Conservation (phyloP, 768 basidiomycete species). For the Suillus subaureus region DNA sequence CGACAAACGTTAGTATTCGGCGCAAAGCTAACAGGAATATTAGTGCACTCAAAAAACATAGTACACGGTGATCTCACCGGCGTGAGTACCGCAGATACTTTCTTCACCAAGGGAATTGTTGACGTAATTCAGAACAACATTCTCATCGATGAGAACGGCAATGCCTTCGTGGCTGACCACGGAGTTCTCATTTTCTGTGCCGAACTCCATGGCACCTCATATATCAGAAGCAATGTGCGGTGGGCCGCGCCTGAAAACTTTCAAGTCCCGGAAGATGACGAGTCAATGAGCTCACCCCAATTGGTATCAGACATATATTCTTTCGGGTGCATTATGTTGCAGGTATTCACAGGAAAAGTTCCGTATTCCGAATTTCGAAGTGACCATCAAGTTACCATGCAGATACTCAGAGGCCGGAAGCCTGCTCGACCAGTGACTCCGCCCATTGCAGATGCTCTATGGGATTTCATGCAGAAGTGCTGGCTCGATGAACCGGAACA, state of each 20-base stretch:
- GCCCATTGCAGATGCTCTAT: neutral
- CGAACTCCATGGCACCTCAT: constrained; percentile 34
- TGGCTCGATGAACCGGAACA: constrained; percentile 16
- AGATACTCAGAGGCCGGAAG: constrained; percentile 1
- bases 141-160: constrained; percentile 1
- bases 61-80: constrained; percentile 38
- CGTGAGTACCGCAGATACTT: constrained; percentile 9
- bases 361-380: constrained; percentile 5
- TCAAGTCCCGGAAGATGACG: constrained; percentile 4
- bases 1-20: neutral
- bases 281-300: neutral
- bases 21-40: neutral
- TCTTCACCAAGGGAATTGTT: neutral
- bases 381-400: neutral
- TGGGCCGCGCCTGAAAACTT: constrained; percentile 13
- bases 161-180: constrained; percentile 34
- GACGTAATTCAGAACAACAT: constrained; percentile 4
- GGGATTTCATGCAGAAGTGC: constrained; percentile 12
- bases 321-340: constrained; percentile 38
- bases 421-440: neutral
- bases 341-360: constrained; percentile 7
- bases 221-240: constrained; percentile 12
- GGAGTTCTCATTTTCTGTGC: constrained; percentile 42
- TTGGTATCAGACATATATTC: constrained; percentile 30
- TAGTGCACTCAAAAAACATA: constrained; percentile 17